phyloP scores from a whole-genome alignment of 148 eudicot species.

The Dysphania ambrosioides region DNA sequence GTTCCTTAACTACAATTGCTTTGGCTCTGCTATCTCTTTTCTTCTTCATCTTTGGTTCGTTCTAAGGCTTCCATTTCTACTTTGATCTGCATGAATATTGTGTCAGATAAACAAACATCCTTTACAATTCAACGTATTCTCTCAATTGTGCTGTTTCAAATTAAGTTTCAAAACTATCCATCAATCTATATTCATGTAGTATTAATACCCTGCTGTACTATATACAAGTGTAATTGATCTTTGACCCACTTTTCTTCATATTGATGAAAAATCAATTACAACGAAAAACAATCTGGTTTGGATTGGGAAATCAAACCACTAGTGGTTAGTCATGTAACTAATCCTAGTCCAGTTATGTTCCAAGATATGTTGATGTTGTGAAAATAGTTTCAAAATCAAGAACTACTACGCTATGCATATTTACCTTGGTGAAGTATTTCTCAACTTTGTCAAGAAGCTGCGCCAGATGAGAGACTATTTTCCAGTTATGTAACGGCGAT shows the following conservation, averaged over 20 bases:
- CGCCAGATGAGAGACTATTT: constrained; percentile 51
- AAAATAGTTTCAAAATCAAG: background rate
- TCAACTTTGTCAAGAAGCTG: constrained; percentile 59
- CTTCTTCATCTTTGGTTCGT: constrained; percentile 85
- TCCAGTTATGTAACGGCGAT: constrained; percentile 65
- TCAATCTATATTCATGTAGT: too few relatives aligned
- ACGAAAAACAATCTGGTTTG: background rate
- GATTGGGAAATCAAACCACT: too few relatives aligned
- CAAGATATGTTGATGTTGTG: background rate
- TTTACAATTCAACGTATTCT: too few relatives aligned
- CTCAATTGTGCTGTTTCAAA: background rate
- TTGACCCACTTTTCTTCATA: too few relatives aligned
- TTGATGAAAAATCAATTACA: too few relatives aligned
- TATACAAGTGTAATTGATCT: too few relatives aligned
- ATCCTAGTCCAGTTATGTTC: too few relatives aligned
- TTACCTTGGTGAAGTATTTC: constrained; percentile 81
- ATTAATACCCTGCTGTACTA: too few relatives aligned
- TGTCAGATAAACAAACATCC: background rate
- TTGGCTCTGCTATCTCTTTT: constrained; percentile 72
- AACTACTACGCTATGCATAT: too few relatives aligned
- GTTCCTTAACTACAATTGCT: constrained; percentile 27
- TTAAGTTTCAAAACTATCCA: background rate
- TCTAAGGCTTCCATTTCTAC: constrained; percentile 73
- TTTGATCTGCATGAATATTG: constrained; percentile 49
- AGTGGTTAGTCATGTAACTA: too few relatives aligned